These are phyloP conservation scores for Colletotrichum sp. DNA, from an alignment of 2,329 filamentous ascomycete species.

Conservation along the genomic window DNA sequence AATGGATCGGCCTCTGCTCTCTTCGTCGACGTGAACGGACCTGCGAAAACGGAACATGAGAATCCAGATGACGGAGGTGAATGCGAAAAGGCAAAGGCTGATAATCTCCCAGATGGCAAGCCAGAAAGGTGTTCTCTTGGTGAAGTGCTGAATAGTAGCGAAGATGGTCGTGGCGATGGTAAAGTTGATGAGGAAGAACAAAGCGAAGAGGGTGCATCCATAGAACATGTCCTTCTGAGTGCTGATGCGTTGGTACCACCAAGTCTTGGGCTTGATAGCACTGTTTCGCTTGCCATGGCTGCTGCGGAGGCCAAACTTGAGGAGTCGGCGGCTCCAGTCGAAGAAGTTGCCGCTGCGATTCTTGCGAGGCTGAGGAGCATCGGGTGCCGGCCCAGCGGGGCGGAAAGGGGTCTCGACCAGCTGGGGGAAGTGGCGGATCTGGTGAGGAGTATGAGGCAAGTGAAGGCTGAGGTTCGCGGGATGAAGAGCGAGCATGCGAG, in stretches of 20 bases:
- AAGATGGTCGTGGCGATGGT: background rate
- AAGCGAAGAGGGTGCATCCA: background rate
- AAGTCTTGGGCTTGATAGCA: background rate
- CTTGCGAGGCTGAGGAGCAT: background rate
- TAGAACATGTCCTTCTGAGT: background rate
- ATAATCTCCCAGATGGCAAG: background rate
- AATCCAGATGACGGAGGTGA: background rate
- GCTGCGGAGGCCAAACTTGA: background rate
- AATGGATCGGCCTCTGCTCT: background rate
- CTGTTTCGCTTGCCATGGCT: background rate
- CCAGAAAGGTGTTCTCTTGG: background rate
- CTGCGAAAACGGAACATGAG: conserved; percentile 7
- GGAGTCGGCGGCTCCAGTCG: background rate
- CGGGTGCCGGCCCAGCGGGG: background rate
- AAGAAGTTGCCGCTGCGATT: background rate
- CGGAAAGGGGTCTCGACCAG: background rate
- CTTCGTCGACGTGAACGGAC: background rate
- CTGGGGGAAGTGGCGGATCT: background rate
- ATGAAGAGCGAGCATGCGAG: background rate
- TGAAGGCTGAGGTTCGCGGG: background rate
- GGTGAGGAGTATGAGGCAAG: background rate
- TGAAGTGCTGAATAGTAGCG: background rate
- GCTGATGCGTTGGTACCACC: conserved; percentile 9
- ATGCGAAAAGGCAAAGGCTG: background rate
- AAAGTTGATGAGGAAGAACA: conserved; percentile 1